Evolutionary conservation across 73 alveolate species (phyloP), one percentile per base, ranked within the genome.

Genomic region (Uronychia setigera): DNA sequence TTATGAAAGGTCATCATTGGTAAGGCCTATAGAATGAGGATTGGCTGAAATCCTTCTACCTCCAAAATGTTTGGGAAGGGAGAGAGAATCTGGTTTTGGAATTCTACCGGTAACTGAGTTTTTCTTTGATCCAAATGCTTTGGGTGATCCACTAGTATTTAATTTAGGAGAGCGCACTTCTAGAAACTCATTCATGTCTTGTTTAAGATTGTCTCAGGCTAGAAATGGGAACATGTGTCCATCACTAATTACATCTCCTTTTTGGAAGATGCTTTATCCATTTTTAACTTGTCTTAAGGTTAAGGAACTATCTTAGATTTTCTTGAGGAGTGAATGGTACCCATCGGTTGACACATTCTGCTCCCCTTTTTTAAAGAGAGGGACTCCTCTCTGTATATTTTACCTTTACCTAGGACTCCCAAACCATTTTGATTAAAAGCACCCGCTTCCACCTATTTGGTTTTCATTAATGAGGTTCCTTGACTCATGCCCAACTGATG

Each of bases 191-290:
- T 32, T 9, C 19, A 80, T 30, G 28, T 80, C 57, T 80, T 35
- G 79, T 26, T 32, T 26, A 27, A 58, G 19, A 9, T 26, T 5
- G 25, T 58, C 79, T 28, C 57, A 58, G 75, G 78, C 27, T 46
- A 80, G 33, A 58, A 80, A 80, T 27, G 86, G 86, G 33, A 80
- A 29, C 28, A 76, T n/a, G 58, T 80, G 57, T 5, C 31, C 86
- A 28, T 80, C 79, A 33, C 31, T 80, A 0, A 78, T 78, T 28
- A 78, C 31, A 34, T 78, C n/a, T n/a, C n/a, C 35, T 33, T 32
- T 78, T 31, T 13, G 30, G 76, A 78, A 78, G 11, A 78, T 13
- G 59, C 84, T 78, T 32, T 78, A 75, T 5, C 84, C 84, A 29
- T 78, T 78, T 33, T 78, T 78, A 11, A 78, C 35, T 78, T 78